These are phyloP conservation scores for Eremomyces bilateralis DNA, from an alignment of 495 filamentous ascomycete species.

Conservation along the genomic window DNA sequence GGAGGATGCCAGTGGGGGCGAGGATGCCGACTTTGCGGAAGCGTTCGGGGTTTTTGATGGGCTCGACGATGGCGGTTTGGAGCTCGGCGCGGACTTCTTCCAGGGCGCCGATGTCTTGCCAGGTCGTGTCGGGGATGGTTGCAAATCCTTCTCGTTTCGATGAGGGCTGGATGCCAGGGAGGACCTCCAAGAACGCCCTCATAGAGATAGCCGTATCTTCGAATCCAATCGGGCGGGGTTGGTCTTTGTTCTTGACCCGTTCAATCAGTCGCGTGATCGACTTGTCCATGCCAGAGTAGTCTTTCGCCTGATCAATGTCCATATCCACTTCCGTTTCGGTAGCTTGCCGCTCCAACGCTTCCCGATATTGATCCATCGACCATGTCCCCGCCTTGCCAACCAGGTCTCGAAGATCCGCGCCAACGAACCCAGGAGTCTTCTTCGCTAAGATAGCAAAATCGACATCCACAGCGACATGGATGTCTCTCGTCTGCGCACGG, in stretches of 20 bases:
- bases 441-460: constrained; percentile 67
- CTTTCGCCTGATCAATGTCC: constrained; percentile 16
- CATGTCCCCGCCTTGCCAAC: constrained; percentile 36
- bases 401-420: constrained; percentile 49
- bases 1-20: constrained; percentile 71
- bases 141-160: constrained; percentile 92
- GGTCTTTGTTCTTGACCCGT: constrained; percentile 24
- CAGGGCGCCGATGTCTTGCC: constrained; percentile 80
- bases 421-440: constrained; percentile 82
- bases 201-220: constrained; percentile 27
- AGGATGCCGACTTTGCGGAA: constrained; percentile 69
- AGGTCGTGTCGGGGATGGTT: constrained; percentile 91
- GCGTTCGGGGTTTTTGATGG: constrained; percentile 65
- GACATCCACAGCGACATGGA: constrained; percentile 46
- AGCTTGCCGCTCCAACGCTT: constrained; percentile 16
- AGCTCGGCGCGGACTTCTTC: constrained; percentile 60
- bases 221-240: constrained; percentile 19
- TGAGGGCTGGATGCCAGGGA: constrained; percentile 75
- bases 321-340: constrained; percentile 11
- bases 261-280: constrained; percentile 30
- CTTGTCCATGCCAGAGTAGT: constrained; percentile 14
- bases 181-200: constrained; percentile 50
- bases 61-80: constrained; percentile 72
- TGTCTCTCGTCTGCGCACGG: constrained; percentile 48
- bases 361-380: constrained; percentile 27